Evolutionary conservation across 23 red algal genomes (phyloP), one percentile per base, ranked within the genome.

Genomic region (Agarophyton chilense): DNA sequence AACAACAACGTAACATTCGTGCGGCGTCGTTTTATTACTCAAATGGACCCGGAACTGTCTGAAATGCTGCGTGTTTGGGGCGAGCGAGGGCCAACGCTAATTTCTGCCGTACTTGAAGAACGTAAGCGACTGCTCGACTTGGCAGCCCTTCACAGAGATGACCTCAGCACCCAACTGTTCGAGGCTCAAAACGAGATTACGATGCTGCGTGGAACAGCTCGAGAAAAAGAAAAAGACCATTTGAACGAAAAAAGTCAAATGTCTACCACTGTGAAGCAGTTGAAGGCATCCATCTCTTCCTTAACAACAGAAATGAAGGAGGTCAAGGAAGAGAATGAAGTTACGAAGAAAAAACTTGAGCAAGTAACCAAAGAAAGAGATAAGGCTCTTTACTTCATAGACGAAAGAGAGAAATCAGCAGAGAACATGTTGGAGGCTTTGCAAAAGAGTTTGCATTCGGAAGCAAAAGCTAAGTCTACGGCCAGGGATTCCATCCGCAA

Each of bases 41-140:
- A 25, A 33, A 74, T 74, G 68, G 68, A 74, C 41, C 29, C 33
- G 47, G 68, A 74, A 74, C 68, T 74, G 19, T 74, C 68, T 6
- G 68, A 74, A 80, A 80, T 80, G 77, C 51, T 80, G 18, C 51
- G 51, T 32, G 77, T 40, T 0, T 80, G 77, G 77, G 77, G 50
- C 16, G 77, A 80, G 35, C 44, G 77, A 26, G 77, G 77, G n/a
- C 77, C 77, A 26, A n/a, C 77, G 22, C 24, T 80, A 44, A 61
- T 80, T 16, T 50, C 77, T 14, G 77, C 77, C 7, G 54, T 80
- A 12, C 54, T 80, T 7, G 51, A 80, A 32, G 77, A 80, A 44
- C 2, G 77, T 13, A 80, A 80, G 7, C 50, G 68, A 43, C 21
- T 74, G 41, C 68, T 74, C 10, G 68, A 74, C 38, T 29, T 74